Base-by-base conservation (phyloP, 108 stramenopile genomes). In the Cyclotella distinguenda region DNA sequence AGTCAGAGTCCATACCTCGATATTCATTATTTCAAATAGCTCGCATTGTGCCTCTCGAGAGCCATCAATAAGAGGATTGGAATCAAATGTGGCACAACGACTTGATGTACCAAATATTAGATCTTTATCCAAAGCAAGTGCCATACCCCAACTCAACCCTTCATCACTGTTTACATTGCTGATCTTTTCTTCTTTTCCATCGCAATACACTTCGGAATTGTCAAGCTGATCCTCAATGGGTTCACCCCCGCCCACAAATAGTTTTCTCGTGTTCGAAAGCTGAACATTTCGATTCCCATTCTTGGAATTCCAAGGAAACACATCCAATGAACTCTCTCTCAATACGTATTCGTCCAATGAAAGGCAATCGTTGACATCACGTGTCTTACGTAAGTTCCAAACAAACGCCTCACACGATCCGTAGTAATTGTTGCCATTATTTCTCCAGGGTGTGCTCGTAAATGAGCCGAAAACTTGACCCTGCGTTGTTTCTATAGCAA, bases 371-470 rank as follows among this genome's bases (percentile, higher is more conserved):
- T 40, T 23, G 39, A 42, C 50, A 3, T 33, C 31, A 23, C 83
- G 77, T 11, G 61, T 53, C 32, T 72, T 78, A 21, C 79, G 78
- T 28, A 88, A 38, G 26, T 74, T 68, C 87, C 87, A 88, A n/a
- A 88, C 52, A 56, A 88, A 88, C 3, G 83, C 66, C 58, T 85
- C 87, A 8, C 71, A 72, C 26, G 59, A 64, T 34, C 87, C 87
- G 68, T 80, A 88, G 78, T 79, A 85, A 18, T 65, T 59, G 31
- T 45, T 47, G 5, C 65, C 73, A 15, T 70, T 66, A 12, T 35
- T 62, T 26, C 81, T 60, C 66, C 66, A 68, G 4, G 66, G 34
- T 8, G 16, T 30, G 23, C 56, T 39, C 1, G 66, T 68, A 44
- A 68, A 68, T 12, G 66, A 58, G 0, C 66, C 66, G 15, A 68